These are phyloP conservation scores for Termitomyces sp. DNA, from an alignment of 768 basidiomycete species.

Conservation along the genomic window DNA sequence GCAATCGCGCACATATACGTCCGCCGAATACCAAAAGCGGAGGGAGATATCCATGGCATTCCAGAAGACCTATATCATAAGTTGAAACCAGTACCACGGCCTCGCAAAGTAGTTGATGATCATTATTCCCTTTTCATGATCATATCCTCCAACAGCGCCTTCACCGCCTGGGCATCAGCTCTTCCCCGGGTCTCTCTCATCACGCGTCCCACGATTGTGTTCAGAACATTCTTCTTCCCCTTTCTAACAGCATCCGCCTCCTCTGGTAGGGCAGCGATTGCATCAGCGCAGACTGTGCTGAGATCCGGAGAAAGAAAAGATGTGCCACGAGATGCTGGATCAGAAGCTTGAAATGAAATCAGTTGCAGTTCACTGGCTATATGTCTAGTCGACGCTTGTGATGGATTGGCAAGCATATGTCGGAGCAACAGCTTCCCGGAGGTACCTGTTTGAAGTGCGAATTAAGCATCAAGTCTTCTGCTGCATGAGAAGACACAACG, in stretches of 20 bases:
- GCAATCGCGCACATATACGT: neutral
- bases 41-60: neutral
- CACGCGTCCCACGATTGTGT: constrained; percentile 78
- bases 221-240: constrained; percentile 75
- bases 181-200: constrained; percentile 80
- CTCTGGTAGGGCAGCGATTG: constrained; percentile 58
- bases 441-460: constrained; percentile 43
- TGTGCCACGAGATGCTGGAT: neutral
- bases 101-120: neutral
- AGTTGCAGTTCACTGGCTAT: constrained; percentile 50
- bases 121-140: constrained; percentile 20
- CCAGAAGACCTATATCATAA: neutral
- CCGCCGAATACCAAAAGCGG: neutral
- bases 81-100: neutral
- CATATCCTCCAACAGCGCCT: constrained; percentile 42
- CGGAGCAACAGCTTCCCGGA: constrained; percentile 77
- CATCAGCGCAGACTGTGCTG: constrained; percentile 51
- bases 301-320: constrained; percentile 31
- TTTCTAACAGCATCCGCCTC: constrained; percentile 60
- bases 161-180: constrained; percentile 65
- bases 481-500: neutral
- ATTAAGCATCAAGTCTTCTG: constrained; percentile 2
- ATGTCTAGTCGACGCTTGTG: constrained; percentile 27
- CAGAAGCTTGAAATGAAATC: constrained; percentile 28
- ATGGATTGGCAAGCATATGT: constrained; percentile 52